phyloP scores from a whole-genome alignment of 2,329 filamentous ascomycete genomes.

The Alternaria viburni region DNA sequence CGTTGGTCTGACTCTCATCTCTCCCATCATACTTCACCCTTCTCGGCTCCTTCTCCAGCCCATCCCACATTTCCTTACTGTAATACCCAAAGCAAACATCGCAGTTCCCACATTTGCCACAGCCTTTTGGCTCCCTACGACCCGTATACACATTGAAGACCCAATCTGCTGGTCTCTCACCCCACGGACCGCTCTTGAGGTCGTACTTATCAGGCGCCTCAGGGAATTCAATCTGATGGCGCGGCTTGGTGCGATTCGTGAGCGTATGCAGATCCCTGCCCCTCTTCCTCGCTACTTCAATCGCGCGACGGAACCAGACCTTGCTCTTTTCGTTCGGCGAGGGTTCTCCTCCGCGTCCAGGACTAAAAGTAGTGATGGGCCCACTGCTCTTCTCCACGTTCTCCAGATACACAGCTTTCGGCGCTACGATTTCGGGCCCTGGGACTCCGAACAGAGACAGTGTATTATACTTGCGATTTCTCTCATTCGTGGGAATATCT shows the following conservation, averaged over 20 bases:
- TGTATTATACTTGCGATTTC: neutral
- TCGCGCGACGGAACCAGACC: conserved; percentile 8
- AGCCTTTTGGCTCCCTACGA: conserved; percentile 6
- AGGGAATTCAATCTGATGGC: neutral
- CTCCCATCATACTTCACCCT: neutral
- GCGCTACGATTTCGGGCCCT: neutral
- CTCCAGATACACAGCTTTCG: neutral
- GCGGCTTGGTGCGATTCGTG: neutral
- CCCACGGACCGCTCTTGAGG: conserved; percentile 9
- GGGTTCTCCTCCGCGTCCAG: neutral
- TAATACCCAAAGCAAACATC: conserved; percentile 5
- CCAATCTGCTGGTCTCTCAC: conserved; percentile 10
- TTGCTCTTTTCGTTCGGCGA: neutral
- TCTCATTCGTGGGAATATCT: neutral
- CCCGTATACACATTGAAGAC: conserved; percentile 14
- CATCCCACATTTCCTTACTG: conserved; percentile 10
- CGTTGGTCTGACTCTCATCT: neutral
- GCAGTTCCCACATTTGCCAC: conserved; percentile 17
- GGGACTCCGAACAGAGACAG: neutral
- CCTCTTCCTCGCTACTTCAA: conserved; percentile 1
- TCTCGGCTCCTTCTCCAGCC: neutral
- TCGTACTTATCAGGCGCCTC: conserved; percentile 14
- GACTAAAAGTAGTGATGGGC: neutral
- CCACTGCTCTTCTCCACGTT: neutral
- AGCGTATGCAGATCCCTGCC: conserved; percentile 17